Base-by-base conservation (phyloP, 129 eudicot genomes). In the Flaveria ramosissima region DNA sequence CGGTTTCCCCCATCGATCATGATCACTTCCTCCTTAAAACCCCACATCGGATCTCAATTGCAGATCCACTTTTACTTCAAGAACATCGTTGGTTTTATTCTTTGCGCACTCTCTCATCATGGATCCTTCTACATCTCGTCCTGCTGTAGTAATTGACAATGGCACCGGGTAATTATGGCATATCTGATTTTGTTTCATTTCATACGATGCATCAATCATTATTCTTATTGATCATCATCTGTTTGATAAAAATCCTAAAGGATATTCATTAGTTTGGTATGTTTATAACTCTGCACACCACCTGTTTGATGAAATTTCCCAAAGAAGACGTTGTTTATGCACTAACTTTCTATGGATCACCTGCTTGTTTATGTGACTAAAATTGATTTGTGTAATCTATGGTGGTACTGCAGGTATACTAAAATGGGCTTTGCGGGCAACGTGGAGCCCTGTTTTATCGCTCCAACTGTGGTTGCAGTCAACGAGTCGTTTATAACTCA, bases 371-470 rank as follows among this genome's bases (percentile, higher is more conserved):
- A 45, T 36, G 7, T 5, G 41, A 36, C 41, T 36, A 6, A 36
- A 36, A 36, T 5, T 0, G 7, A 36, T 36, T 36, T 0, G 41
- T 36, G 7, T 13, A 36, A 76, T 4, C 2, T 76, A 51, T 36
- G 66, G 63, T 50, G 74, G 70, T 36, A 21, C 16, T 86, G 64
- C 85, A 94, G 99, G 92, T 94, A 89, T 78, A 91, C 97, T 56
- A 94, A 94, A 80, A 89, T 94, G 93, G 99, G 99, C 6, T 94
- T 94, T 82, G 92, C 99, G 19, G 98, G 99, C 46, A 94, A 94
- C 61, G 97, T 91, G 39, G 99, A 94, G 73, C 97, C 97, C 6
- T 83, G 97, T 71, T 94, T 94, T 70, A 89, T 87, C 63, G 69
- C 86, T 47, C 97, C 99, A 4, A 91, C 97, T 0, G 99, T 88